A percentile compares a stretch with the other conserved stretches of the same genome.
phyloP scores from a whole-genome alignment of 306 rosid genomes.

The Fragaria iinumae region DNA sequence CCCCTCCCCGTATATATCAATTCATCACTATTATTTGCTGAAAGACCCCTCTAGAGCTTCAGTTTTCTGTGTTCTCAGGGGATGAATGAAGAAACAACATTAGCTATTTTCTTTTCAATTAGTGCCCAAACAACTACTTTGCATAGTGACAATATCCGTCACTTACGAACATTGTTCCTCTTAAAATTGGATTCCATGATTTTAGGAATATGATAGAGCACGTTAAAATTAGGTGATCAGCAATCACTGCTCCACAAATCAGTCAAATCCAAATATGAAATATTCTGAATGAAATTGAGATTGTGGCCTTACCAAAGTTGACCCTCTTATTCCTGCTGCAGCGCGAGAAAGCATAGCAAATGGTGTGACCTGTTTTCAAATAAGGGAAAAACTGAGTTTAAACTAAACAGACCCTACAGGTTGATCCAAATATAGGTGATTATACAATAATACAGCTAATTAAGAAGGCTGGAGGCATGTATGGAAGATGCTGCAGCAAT shows the following conservation, averaged over 20 bases:
- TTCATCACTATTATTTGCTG: neutral
- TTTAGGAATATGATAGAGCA: neutral
- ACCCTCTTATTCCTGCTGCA: slow-evolving; percentile 91
- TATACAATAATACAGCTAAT: neutral
- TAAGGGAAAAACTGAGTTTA: slow-evolving; percentile 17
- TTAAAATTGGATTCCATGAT: neutral
- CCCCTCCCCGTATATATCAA: neutral
- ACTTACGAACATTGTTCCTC: neutral
- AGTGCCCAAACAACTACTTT: neutral
- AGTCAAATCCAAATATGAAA: neutral
- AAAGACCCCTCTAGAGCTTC: neutral
- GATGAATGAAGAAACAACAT: neutral
- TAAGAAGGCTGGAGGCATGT: no score
- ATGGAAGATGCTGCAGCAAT: no score
- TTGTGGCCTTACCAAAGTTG: slow-evolving; percentile 62
- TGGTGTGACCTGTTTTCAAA: slow-evolving; percentile 76
- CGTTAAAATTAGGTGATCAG: neutral
- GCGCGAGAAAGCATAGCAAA: slow-evolving; percentile 89
- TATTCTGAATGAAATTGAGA: neutral
- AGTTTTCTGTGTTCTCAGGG: neutral
- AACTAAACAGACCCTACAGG: neutral
- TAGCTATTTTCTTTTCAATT: neutral
- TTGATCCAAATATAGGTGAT: neutral
- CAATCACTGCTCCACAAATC: neutral
- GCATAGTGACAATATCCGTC: neutral